Evolutionary conservation across 768 basidiomycete genomes (phyloP).

Genomic region (Suillus subalutaceus): DNA sequence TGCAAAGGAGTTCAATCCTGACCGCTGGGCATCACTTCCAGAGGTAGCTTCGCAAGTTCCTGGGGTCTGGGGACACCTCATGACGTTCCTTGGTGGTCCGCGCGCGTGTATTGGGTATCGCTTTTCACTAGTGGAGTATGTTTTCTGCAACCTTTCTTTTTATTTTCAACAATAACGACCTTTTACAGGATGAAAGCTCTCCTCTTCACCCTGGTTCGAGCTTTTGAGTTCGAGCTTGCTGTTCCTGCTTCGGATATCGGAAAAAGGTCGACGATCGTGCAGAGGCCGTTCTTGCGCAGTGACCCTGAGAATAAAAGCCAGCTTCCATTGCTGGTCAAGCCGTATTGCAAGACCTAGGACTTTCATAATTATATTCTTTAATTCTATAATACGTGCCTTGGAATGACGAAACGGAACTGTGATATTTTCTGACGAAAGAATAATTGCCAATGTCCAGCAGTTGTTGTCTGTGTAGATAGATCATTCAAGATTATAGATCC

Average conservation of each 20-base stretch:
- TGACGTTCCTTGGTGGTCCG: constrained; percentile 68
- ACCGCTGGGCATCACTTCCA: constrained; percentile 59
- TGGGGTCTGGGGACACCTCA: constrained; percentile 59
- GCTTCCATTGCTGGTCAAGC: constrained; percentile 41
- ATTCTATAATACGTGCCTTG: background rate
- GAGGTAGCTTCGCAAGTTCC: constrained; percentile 49
- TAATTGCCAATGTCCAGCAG: background rate
- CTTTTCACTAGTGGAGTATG: constrained; percentile 63
- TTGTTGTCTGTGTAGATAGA: background rate
- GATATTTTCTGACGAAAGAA: background rate
- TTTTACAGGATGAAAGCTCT: constrained; percentile 42
- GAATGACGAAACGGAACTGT: background rate
- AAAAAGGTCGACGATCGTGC: constrained; percentile 35
- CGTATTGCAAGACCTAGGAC: constrained; percentile 8
- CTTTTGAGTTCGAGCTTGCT: constrained; percentile 55
- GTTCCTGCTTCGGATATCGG: constrained; percentile 48
- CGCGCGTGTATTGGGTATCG: constrained; percentile 69
- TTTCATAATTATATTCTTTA: background rate
- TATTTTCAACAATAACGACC: background rate
- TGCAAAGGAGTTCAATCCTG: constrained; percentile 64
- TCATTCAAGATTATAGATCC: background rate
- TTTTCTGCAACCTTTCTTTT: constrained; percentile 10
- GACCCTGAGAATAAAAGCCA: constrained; percentile 43
- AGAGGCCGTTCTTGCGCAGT: constrained; percentile 46
- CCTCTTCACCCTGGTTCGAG: constrained; percentile 52